Percentiles rank a stretch among this genome's conserved stretches.
Conservation (phyloP, 2,329 filamentous ascomycete genomes). For the Hortaea sp. region DNA sequence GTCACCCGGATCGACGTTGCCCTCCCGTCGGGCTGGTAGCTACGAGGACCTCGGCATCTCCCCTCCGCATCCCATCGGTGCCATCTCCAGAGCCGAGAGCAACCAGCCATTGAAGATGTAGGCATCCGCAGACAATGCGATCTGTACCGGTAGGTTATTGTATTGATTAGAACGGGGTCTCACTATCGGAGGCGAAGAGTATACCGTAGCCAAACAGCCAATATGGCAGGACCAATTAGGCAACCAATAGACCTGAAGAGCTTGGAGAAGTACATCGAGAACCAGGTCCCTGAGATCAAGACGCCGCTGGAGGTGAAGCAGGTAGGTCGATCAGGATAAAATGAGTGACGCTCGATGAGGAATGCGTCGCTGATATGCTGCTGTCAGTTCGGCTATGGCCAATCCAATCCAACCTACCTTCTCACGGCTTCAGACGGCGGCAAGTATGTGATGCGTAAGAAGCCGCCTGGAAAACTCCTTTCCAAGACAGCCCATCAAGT, state of each 20-base stretch:
- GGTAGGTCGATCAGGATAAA: constrained; percentile 37
- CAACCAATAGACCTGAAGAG: constrained; percentile 79
- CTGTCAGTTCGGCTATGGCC: constrained; percentile 81
- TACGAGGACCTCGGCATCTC: neutral
- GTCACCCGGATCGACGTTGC: too few relatives aligned
- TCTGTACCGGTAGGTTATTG: too few relatives aligned
- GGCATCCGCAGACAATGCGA: too few relatives aligned
- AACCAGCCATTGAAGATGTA: too few relatives aligned
- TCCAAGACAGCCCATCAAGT: constrained; percentile 94
- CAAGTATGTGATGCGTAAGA: constrained; percentile 89
- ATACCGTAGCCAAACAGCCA: neutral
- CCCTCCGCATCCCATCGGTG: neutral
- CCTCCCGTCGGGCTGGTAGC: too few relatives aligned
- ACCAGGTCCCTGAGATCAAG: constrained; percentile 74
- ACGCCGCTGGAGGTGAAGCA: constrained; percentile 81
- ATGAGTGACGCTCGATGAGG: neutral
- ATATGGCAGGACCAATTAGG: constrained; percentile 76
- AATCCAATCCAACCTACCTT: constrained; percentile 95
- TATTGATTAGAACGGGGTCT: too few relatives aligned
- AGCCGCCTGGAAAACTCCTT: constrained; percentile 86
- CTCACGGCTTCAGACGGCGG: constrained; percentile 60
- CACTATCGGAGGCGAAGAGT: too few relatives aligned
- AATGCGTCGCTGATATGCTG: neutral
- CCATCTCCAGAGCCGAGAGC: too few relatives aligned
- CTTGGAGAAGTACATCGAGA: constrained; percentile 66